A percentile compares a stretch with the other conserved stretches of the same genome.
Evolutionary conservation across 2,329 filamentous ascomycete species (phyloP).

Genomic region (Trichoderma sp.): DNA sequence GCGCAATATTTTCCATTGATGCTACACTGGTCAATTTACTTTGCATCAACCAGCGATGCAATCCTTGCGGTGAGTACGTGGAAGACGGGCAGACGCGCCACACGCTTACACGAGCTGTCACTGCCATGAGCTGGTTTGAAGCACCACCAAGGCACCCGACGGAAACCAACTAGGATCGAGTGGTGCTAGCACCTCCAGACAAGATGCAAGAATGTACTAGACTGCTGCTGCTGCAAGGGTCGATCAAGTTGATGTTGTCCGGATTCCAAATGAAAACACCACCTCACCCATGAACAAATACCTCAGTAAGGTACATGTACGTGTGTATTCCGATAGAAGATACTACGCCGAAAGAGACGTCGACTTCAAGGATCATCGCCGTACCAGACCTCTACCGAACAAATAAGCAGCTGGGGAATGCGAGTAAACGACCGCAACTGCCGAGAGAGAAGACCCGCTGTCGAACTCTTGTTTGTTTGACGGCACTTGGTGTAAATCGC

Average conservation of each 20-base stretch:
- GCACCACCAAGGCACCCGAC: background rate
- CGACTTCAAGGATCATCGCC: no score
- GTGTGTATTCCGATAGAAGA: no score
- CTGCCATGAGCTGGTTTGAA: slow-evolving; percentile 2
- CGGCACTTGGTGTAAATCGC: background rate
- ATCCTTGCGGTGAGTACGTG: background rate
- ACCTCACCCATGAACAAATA: no score
- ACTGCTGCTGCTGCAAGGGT: slow-evolving; percentile 10
- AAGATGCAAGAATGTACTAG: background rate
- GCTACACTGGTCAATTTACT: background rate
- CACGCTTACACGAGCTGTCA: slow-evolving; percentile 5
- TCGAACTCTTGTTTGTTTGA: background rate
- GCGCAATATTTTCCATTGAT: slow-evolving; percentile 10
- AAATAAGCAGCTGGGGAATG: background rate
- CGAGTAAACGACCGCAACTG: background rate
- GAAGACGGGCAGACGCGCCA: background rate
- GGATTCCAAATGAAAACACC: no score
- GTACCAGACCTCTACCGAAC: background rate
- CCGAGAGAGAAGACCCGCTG: slow-evolving; percentile 11
- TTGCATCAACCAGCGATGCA: background rate
- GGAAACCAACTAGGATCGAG: background rate
- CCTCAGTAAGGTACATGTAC: no score
- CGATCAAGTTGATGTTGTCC: background rate
- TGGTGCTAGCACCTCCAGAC: no score
- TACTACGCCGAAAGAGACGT: no score